phyloP scores from a whole-genome alignment of 345 rosid genomes.

The Jatropha curcas region DNA sequence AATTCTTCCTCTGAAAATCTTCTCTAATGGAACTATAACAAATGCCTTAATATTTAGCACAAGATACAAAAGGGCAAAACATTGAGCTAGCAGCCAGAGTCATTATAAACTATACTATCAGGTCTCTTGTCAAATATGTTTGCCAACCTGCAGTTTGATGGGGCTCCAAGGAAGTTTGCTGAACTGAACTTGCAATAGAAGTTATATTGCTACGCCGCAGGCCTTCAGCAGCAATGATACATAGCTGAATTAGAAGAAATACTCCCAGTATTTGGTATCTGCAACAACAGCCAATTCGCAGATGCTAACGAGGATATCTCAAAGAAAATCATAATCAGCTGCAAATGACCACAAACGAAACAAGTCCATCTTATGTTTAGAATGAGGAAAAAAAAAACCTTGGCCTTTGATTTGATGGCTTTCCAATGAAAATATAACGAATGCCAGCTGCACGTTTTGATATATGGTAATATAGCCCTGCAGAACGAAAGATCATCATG shows the following conservation, averaged over 20 bases:
- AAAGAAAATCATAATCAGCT: neutral
- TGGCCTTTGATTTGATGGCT: slow-evolving; percentile 90
- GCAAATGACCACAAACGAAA: neutral
- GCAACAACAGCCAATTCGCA: slow-evolving; percentile 30
- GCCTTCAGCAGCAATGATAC: slow-evolving; percentile 85
- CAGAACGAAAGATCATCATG: slow-evolving; percentile 1
- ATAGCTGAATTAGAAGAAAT: slow-evolving; percentile 88
- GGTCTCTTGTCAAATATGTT: neutral
- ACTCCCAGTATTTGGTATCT: slow-evolving; percentile 92
- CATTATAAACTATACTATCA: neutral
- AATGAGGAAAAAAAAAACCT: slow-evolving; percentile 42
- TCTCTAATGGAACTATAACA: neutral
- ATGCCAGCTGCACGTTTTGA: slow-evolving; percentile 86
- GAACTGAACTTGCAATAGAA: slow-evolving; percentile 78
- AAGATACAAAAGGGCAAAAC: neutral
- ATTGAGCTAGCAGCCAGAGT: neutral
- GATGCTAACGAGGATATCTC: neutral
- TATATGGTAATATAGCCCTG: slow-evolving; percentile 91
- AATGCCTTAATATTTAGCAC: neutral
- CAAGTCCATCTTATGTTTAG: neutral
- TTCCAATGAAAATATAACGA: slow-evolving; percentile 86
- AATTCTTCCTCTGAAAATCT: neutral
- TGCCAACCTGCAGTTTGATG: slow-evolving; percentile 59
- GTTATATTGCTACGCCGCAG: slow-evolving; percentile 79
- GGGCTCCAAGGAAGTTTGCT: slow-evolving; percentile 61